Conservation (phyloP, 768 basidiomycete genomes). For the Russula vinacea region DNA sequence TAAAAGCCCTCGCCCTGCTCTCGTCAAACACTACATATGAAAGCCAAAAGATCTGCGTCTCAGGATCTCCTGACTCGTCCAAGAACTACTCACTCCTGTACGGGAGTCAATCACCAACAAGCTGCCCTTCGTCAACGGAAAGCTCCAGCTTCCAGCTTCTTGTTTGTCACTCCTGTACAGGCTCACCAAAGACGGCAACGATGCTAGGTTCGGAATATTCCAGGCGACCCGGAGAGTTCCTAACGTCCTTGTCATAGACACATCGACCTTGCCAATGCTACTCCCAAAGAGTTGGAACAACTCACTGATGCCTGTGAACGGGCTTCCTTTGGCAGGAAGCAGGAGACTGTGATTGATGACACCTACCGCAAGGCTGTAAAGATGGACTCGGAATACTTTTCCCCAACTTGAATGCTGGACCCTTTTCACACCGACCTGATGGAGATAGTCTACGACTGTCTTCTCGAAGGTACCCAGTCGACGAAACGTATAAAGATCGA, state of each 20-base stretch:
- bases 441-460: background rate
- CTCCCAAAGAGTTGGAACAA: background rate
- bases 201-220: conserved; percentile 26
- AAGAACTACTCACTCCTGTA: background rate
- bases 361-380: conserved; percentile 6
- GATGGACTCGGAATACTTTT: background rate
- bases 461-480: conserved; percentile 7
- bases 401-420: background rate
- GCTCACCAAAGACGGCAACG: background rate
- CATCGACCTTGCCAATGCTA: background rate
- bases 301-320: conserved; percentile 9
- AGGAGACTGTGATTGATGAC: background rate
- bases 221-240: background rate
- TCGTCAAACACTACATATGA: too few relatives aligned
- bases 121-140: conserved; percentile 22
- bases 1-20: too few relatives aligned
- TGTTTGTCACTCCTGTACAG: background rate
- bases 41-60: too few relatives aligned
- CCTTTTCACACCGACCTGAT: background rate
- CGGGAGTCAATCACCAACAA: conserved; percentile 18
- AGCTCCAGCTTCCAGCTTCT: background rate
- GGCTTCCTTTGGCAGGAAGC: background rate
- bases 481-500: background rate
- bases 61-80: too few relatives aligned
- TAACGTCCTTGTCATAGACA: background rate